phyloP scores from a whole-genome alignment of 768 basidiomycete genomes.

The Lentinula sp. region DNA sequence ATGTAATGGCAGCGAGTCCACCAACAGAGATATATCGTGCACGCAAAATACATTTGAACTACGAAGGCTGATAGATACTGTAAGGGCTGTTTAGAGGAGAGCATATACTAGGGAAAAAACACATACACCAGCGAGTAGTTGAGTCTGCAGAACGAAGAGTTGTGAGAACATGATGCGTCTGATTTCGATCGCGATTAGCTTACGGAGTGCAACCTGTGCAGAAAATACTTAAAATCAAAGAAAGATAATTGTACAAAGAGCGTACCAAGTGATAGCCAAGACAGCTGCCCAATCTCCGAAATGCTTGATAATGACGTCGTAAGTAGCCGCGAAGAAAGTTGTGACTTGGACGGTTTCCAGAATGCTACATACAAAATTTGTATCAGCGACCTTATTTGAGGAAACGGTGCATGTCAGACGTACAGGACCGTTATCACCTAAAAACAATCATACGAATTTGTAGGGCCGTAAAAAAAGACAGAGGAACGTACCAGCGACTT shows the following conservation, averaged over 20 bases:
- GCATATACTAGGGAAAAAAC: no score
- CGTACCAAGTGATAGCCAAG: constrained; percentile 12
- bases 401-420: background rate
- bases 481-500: constrained; percentile 8
- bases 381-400: background rate
- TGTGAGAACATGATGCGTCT: no score
- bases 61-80: constrained; percentile 16
- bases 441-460: background rate
- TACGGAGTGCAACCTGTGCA: background rate
- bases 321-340: constrained; percentile 12
- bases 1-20: background rate
- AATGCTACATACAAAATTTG: constrained; percentile 7
- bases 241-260: background rate
- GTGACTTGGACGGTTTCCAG: constrained; percentile 16
- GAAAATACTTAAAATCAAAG: no score
- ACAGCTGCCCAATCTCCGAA: constrained; percentile 14
- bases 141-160: background rate
- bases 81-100: background rate
- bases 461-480: background rate
- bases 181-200: no score
- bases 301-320: constrained; percentile 14
- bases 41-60: constrained; percentile 18
- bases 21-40: constrained; percentile 11
- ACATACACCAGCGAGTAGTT: background rate
- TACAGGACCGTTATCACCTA: background rate